Conservation (phyloP, 768 basidiomycete genomes). For the Arthromyces matolae region DNA sequence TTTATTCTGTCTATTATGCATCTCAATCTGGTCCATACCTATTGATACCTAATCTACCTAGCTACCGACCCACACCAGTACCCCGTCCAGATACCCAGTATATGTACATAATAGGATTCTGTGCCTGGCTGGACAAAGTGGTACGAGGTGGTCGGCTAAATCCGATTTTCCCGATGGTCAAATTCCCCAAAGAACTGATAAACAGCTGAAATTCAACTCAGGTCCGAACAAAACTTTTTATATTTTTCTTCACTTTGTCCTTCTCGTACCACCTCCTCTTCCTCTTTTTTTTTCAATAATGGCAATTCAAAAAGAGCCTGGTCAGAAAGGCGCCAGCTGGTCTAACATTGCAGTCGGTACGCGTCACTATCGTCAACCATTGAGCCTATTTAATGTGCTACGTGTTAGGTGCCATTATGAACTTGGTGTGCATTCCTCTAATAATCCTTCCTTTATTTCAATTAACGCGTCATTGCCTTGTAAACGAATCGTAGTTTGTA, state of each 20-base stretch:
- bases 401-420: conserved; percentile 87
- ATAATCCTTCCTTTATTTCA: neutral
- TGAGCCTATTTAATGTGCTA: conserved; percentile 16
- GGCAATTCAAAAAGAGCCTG: conserved; percentile 83
- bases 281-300: conserved; percentile 47
- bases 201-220: conserved; percentile 8
- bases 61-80: conserved; percentile 10
- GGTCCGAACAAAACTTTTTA: conserved; percentile 16
- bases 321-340: conserved; percentile 90
- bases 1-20: conserved; percentile 10
- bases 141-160: conserved; percentile 24
- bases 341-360: conserved; percentile 92
- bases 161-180: conserved; percentile 32
- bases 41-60: conserved; percentile 17
- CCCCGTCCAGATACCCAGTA: conserved; percentile 9
- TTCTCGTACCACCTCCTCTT: conserved; percentile 19
- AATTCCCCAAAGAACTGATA: conserved; percentile 21
- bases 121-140: conserved; percentile 8
- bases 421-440: conserved; percentile 66
- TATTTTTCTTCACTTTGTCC: conserved; percentile 14
- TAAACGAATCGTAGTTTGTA: conserved; percentile 42
- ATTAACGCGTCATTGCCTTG: neutral
- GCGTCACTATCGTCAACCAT: conserved; percentile 26
- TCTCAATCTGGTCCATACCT: no score
- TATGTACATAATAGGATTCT: neutral